Percentiles rank a stretch among this genome's conserved stretches.
Conservation (phyloP, 768 basidiomycete genomes). For the Panus rudis region DNA sequence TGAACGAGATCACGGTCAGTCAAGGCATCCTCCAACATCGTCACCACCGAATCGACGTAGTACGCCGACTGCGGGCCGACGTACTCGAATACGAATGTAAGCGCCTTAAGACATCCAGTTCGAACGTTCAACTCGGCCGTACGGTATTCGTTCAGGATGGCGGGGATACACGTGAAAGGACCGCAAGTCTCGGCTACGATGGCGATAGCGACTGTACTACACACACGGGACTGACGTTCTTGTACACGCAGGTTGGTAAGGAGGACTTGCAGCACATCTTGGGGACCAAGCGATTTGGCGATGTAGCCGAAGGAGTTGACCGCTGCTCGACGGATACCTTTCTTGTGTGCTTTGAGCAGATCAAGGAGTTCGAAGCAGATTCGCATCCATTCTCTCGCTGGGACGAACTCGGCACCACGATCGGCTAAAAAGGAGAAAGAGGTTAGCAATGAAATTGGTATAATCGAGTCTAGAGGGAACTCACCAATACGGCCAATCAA, state of each 20-base stretch:
- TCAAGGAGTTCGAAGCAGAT: slow-evolving; percentile 98
- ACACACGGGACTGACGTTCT: slow-evolving; percentile 98
- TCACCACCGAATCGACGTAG: slow-evolving; percentile 95
- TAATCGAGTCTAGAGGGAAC: slow-evolving; percentile 7
- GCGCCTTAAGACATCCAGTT: slow-evolving; percentile 95
- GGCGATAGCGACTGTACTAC: slow-evolving; percentile 96
- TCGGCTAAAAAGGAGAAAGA: slow-evolving; percentile 52
- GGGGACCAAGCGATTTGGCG: slow-evolving; percentile 97
- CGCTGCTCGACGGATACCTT: slow-evolving; percentile 95
- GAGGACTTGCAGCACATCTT: slow-evolving; percentile 93
- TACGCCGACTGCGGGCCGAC: slow-evolving; percentile 95
- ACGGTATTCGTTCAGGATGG: slow-evolving; percentile 96
- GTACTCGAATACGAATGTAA: slow-evolving; percentile 99
- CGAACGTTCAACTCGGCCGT: slow-evolving; percentile 98
- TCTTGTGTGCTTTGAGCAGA: slow-evolving; percentile 97
- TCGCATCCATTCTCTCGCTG: slow-evolving; percentile 99
- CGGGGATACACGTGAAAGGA: slow-evolving; percentile 97
- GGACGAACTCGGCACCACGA: slow-evolving; percentile 98
- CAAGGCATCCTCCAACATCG: slow-evolving; percentile 96
- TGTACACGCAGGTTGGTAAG: slow-evolving; percentile 96
- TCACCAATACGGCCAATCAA: slow-evolving; percentile 92
- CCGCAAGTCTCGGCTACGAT: slow-evolving; percentile 94
- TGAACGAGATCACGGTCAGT: slow-evolving; percentile 98
- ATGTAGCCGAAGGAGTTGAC: slow-evolving; percentile 99
- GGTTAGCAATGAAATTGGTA: slow-evolving; percentile 4